Percentiles rank a stretch among this genome's conserved stretches.
Evolutionary conservation across 1,139 yeast species (phyloP).

Genomic region (Geotrichum restrictum): DNA sequence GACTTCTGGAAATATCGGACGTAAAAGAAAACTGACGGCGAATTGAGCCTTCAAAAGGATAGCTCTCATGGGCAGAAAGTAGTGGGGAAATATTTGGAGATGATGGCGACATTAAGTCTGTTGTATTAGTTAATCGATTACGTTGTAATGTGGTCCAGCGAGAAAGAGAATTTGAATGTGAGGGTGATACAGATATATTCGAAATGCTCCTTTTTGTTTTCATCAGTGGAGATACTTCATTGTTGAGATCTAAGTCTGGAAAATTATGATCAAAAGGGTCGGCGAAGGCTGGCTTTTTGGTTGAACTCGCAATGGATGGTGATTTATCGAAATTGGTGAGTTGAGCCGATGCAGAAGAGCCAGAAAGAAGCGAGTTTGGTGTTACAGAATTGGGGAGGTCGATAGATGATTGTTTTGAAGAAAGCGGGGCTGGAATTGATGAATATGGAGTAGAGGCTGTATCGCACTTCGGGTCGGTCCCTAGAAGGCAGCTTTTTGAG

Average conservation of each 20-base stretch:
- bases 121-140: slow-evolving; percentile 5
- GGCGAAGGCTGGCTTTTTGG: background rate
- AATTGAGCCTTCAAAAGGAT: slow-evolving; percentile 21
- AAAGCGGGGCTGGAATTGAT: background rate
- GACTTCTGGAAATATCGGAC: slow-evolving; percentile 36
- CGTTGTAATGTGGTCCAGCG: slow-evolving; percentile 16
- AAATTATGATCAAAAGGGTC: slow-evolving; percentile 20
- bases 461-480: slow-evolving; percentile 28
- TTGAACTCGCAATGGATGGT: slow-evolving; percentile 3
- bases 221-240: background rate
- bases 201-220: slow-evolving; percentile 16
- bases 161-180: background rate
- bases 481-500: slow-evolving; percentile 22
- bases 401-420: background rate
- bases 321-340: too few species aligned
- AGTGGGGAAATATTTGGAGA: slow-evolving; percentile 34
- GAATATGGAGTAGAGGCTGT: slow-evolving; percentile 8
- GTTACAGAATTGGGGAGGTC: background rate
- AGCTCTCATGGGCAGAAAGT: slow-evolving; percentile 29
- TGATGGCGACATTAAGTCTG: slow-evolving; percentile 25
- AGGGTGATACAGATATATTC: slow-evolving; percentile 9
- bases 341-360: background rate
- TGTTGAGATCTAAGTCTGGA: slow-evolving; percentile 29
- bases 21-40: slow-evolving; percentile 29
- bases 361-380: slow-evolving; percentile 6